Conservation (phyloP, 2,329 filamentous ascomycete genomes). For the Hypoxylon sp. region DNA sequence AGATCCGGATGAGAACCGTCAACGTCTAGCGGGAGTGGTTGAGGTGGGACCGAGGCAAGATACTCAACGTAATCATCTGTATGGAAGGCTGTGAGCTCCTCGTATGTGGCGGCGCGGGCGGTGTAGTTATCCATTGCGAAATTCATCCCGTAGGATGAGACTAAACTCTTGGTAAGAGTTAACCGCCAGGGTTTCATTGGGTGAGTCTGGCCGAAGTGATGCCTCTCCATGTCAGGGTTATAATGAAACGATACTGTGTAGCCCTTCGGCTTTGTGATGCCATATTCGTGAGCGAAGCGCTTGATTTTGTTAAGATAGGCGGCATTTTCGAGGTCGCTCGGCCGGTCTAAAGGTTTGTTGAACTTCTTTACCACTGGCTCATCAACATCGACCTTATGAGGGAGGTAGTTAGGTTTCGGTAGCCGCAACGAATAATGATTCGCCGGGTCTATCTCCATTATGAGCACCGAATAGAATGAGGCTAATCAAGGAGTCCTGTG, state of each 20-base stretch:
- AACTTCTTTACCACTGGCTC: slow-evolving; percentile 68
- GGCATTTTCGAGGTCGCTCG: slow-evolving; percentile 69
- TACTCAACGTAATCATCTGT: slow-evolving; percentile 92
- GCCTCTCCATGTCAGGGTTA: slow-evolving; percentile 93
- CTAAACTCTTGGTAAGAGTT: slow-evolving; percentile 93
- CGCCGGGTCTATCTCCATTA: slow-evolving; percentile 60
- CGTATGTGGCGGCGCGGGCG: slow-evolving; percentile 84
- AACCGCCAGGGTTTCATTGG: slow-evolving; percentile 99
- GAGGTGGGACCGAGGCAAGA: slow-evolving; percentile 78
- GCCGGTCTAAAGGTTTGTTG: slow-evolving; percentile 64
- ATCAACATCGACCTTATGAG: slow-evolving; percentile 67
- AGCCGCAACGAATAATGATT: slow-evolving; percentile 65
- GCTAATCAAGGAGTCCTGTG: neutral
- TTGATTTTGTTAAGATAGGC: slow-evolving; percentile 71
- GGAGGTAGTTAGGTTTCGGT: slow-evolving; percentile 73
- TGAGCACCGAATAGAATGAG: slow-evolving; percentile 34
- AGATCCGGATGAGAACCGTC: slow-evolving; percentile 74
- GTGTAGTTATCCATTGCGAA: slow-evolving; percentile 97
- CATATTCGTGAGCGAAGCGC: slow-evolving; percentile 71
- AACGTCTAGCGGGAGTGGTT: slow-evolving; percentile 74
- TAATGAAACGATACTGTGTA: slow-evolving; percentile 96
- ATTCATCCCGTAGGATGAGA: slow-evolving; percentile 95
- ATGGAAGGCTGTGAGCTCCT: slow-evolving; percentile 91
- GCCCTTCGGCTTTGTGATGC: slow-evolving; percentile 84
- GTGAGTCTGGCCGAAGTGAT: slow-evolving; percentile 97